These are phyloP conservation scores for Rhizopus arrhizus DNA, from an alignment of 371 early-diverging fungal genomes.

Conservation along the genomic window DNA sequence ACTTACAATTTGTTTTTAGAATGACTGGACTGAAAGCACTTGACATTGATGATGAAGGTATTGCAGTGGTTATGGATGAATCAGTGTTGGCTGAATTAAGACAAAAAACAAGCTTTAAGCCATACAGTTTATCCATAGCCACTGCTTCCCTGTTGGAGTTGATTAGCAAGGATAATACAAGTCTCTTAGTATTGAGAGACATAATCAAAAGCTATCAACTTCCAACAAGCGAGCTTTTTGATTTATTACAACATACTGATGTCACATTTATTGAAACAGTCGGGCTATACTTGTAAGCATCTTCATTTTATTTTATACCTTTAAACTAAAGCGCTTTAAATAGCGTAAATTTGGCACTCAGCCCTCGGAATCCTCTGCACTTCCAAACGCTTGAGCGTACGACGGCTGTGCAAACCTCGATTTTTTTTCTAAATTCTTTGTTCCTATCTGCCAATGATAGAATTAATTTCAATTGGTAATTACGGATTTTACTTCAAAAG, in stretches of 20 bases:
- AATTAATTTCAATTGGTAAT: too few relatives aligned
- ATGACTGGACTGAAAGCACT: constrained; percentile 1
- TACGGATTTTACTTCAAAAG: too few relatives aligned
- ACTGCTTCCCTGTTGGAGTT: constrained; percentile 1
- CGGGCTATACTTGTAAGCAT: constrained; percentile 1
- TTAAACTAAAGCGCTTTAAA: constrained; percentile 2
- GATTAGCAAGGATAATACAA: constrained; percentile 4
- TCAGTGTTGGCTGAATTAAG: neutral
- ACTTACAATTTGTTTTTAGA: constrained; percentile 4
- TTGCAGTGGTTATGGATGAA: constrained; percentile 3
- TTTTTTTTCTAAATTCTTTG: too few relatives aligned
- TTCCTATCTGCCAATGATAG: too few relatives aligned
- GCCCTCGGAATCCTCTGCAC: too few relatives aligned
- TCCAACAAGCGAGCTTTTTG: constrained; percentile 1
- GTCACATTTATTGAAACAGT: constrained; percentile 3
- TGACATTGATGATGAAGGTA: constrained; percentile 4
- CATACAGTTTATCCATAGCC: constrained; percentile 1
- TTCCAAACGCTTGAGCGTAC: too few relatives aligned
- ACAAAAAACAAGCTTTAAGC: neutral
- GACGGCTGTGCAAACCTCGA: too few relatives aligned
- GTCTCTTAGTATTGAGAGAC: neutral
- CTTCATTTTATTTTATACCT: constrained; percentile 3
- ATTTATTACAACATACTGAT: neutral
- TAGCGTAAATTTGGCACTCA: too few relatives aligned
- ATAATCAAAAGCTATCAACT: constrained; percentile 3